Evolutionary conservation across 2,329 filamentous ascomycete genomes (phyloP).

Genomic region (Fusarium clavum): DNA sequence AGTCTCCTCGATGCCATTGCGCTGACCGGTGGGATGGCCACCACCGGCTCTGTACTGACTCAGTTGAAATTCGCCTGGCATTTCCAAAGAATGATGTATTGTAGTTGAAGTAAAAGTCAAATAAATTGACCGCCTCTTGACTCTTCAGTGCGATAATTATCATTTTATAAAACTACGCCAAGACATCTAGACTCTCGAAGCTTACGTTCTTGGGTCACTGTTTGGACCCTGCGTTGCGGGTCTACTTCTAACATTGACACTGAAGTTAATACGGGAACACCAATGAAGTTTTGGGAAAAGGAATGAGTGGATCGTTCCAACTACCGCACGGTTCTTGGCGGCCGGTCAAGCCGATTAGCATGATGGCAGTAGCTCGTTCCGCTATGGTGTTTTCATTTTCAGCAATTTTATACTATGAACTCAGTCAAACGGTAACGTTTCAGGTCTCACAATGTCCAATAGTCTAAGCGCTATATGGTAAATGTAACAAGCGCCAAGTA

Average conservation of each 20-base stretch:
- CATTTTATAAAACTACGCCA: background rate
- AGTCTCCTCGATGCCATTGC: conserved; percentile 10
- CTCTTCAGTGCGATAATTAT: background rate
- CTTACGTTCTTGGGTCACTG: background rate
- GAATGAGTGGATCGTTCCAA: background rate
- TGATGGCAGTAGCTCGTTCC: background rate
- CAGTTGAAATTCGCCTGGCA: background rate
- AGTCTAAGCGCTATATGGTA: background rate
- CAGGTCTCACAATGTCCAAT: background rate
- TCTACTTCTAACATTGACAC: background rate
- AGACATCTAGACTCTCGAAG: background rate
- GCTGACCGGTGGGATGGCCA: conserved; percentile 3
- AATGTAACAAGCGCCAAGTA: background rate
- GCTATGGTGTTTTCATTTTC: background rate
- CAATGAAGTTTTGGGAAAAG: background rate
- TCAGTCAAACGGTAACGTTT: background rate
- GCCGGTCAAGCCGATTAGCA: background rate
- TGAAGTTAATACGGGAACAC: background rate
- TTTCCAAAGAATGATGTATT: background rate
- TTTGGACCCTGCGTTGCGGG: background rate
- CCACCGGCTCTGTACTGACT: background rate
- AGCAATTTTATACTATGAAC: background rate
- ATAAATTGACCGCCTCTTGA: background rate
- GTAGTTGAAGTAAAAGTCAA: accelerated
- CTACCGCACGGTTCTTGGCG: background rate